Evolutionary conservation across 805 yeast species (phyloP).

Genomic region (Kluyveromyces starmeri): DNA sequence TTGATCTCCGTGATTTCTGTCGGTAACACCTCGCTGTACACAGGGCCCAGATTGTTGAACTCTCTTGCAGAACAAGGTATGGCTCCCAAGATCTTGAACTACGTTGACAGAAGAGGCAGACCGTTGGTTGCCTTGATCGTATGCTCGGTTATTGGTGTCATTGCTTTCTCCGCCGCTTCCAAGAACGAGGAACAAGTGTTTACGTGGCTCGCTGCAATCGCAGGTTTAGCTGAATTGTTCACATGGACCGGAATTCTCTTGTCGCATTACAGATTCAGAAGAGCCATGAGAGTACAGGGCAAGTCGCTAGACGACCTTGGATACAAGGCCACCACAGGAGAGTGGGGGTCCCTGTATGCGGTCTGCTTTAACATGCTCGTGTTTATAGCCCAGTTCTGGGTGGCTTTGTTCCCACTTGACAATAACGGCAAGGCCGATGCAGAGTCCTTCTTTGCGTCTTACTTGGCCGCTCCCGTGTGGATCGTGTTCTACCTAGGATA

Average conservation of each 20-base stretch:
- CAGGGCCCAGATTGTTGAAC: slow-evolving; percentile 62
- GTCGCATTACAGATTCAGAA: slow-evolving; percentile 46
- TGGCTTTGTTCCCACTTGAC: slow-evolving; percentile 50
- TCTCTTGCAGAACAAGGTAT: slow-evolving; percentile 64
- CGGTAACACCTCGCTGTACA: slow-evolving; percentile 67
- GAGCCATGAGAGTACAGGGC: slow-evolving; percentile 44
- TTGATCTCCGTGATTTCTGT: slow-evolving; percentile 66
- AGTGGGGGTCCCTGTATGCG: slow-evolving; percentile 44
- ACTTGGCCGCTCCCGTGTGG: slow-evolving; percentile 41
- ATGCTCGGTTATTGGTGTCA: slow-evolving; percentile 44
- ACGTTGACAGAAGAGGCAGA: slow-evolving; percentile 49
- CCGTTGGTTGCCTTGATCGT: slow-evolving; percentile 46
- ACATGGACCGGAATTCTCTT: slow-evolving; percentile 51
- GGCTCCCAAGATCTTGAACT: slow-evolving; percentile 46
- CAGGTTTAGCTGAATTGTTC: slow-evolving; percentile 48
- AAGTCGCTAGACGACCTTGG: slow-evolving; percentile 39
- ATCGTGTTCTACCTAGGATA: slow-evolving; percentile 39
- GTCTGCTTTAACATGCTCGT: slow-evolving; percentile 39
- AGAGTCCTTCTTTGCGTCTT: slow-evolving; percentile 41
- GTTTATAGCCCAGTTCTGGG: slow-evolving; percentile 52
- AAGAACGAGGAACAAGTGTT: slow-evolving; percentile 43
- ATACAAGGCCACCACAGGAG: slow-evolving; percentile 41
- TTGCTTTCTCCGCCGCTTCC: slow-evolving; percentile 52
- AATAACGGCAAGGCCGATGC: slow-evolving; percentile 30
- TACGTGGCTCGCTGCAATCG: slow-evolving; percentile 51